These are phyloP conservation scores for Candida awuae DNA, from an alignment of 805 yeast species.

Conservation along the genomic window DNA sequence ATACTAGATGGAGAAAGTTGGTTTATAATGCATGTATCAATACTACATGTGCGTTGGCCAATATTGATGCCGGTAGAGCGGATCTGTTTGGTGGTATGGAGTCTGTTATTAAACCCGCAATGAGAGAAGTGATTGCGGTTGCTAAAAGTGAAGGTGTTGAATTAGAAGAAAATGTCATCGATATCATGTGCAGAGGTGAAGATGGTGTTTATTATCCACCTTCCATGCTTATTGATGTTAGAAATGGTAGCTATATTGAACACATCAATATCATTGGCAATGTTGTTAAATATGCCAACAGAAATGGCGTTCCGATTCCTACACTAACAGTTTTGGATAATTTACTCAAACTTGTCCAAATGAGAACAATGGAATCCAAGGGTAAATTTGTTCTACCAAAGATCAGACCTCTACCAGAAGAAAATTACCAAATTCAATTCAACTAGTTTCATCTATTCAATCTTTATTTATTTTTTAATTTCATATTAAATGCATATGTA, in stretches of 20 bases:
- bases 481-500: too few species aligned
- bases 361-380: slow-evolving; percentile 25
- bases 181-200: slow-evolving; percentile 33
- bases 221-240: slow-evolving; percentile 39
- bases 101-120: slow-evolving; percentile 30
- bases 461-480: too few species aligned
- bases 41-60: slow-evolving; percentile 34
- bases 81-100: slow-evolving; percentile 22
- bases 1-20: slow-evolving; percentile 37
- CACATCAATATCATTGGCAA: slow-evolving; percentile 37
- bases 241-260: slow-evolving; percentile 35
- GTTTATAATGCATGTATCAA: slow-evolving; percentile 40
- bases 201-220: slow-evolving; percentile 36
- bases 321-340: slow-evolving; percentile 22
- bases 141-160: slow-evolving; percentile 39
- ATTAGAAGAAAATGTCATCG: slow-evolving; percentile 32
- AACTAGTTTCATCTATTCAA: too few species aligned
- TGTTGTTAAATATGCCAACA: slow-evolving; percentile 24
- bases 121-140: slow-evolving; percentile 35
- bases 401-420: slow-evolving; percentile 21
- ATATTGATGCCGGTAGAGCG: slow-evolving; percentile 32
- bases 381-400: slow-evolving; percentile 24
- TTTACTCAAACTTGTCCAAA: slow-evolving; percentile 23
- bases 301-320: slow-evolving; percentile 25
- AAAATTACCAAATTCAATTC: slow-evolving; percentile 15